Percentiles rank a stretch among this genome's conserved stretches.
These are phyloP conservation scores for Flaveria sonorensis DNA, from an alignment of 129 eudicot genomes.

Conservation along the genomic window DNA sequence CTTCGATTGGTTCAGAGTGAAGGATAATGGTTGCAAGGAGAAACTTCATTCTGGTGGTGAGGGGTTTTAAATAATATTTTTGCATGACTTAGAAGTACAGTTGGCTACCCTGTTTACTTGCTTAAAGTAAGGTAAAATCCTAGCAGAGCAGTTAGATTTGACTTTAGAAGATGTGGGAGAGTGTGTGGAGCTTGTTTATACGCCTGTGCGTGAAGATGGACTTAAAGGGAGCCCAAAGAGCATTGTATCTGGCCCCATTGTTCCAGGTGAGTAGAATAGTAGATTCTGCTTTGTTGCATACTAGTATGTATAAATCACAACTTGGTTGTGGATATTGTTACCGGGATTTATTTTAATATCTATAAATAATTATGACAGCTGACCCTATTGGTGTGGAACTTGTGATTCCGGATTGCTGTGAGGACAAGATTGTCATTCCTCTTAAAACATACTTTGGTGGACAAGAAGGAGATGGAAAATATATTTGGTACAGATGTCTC, in stretches of 20 bases:
- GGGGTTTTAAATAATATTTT: conserved; percentile 1
- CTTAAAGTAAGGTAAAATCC: conserved; percentile 25
- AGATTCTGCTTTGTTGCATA: conserved; percentile 18
- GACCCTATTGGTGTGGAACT: conserved; percentile 82
- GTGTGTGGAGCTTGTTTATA: conserved; percentile 65
- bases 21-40: conserved; percentile 55
- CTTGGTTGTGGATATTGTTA: conserved; percentile 3
- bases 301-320: conserved; percentile 1
- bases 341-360: conserved; percentile 4
- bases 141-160: conserved; percentile 69
- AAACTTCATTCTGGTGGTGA: conserved; percentile 65
- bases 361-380: conserved; percentile 42
- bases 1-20: conserved; percentile 84
- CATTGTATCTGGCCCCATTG: conserved; percentile 53
- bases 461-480: conserved; percentile 76
- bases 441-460: conserved; percentile 85
- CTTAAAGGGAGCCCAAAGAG: conserved; percentile 59
- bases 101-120: conserved; percentile 31
- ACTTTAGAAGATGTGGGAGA: conserved; percentile 71
- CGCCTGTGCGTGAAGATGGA: conserved; percentile 92
- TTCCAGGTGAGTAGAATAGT: conserved; percentile 67
- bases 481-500: conserved; percentile 69
- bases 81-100: neutral
- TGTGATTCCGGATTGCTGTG: conserved; percentile 73
- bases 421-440: conserved; percentile 69